phyloP scores from a whole-genome alignment of 108 stramenopile genomes.

The Schizochytrium sp. region DNA sequence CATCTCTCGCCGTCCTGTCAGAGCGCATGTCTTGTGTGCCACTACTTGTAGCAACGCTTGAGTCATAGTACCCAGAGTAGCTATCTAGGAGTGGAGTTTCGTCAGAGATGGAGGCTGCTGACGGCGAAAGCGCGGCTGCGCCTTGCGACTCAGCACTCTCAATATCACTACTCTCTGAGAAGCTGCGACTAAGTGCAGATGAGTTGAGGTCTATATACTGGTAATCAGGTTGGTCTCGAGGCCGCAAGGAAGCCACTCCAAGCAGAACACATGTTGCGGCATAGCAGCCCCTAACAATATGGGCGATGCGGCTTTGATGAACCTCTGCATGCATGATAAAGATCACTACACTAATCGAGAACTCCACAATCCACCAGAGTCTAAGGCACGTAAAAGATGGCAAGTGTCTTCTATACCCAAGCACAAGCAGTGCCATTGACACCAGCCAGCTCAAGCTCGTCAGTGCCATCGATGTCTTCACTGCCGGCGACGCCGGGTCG shows the following conservation, averaged over 20 bases:
- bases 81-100: slow-evolving; percentile 30
- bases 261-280: slow-evolving; percentile 17
- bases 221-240: slow-evolving; percentile 40
- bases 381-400: slow-evolving; percentile 48
- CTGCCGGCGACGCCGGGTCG: slow-evolving; percentile 47
- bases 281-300: slow-evolving; percentile 42
- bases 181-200: background rate
- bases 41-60: background rate
- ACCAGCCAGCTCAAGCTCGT: slow-evolving; percentile 7
- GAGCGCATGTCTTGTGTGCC: no score
- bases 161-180: background rate
- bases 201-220: background rate
- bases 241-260: background rate
- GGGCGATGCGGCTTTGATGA: background rate
- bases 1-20: no score
- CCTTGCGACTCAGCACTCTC: background rate
- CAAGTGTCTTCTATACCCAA: slow-evolving; percentile 14
- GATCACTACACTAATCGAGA: slow-evolving; percentile 6
- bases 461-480: background rate
- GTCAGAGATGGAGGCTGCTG: background rate
- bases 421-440: slow-evolving; percentile 4
- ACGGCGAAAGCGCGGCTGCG: background rate
- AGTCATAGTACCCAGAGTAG: slow-evolving; percentile 1
- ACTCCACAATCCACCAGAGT: slow-evolving; percentile 52
- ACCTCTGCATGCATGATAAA: slow-evolving; percentile 56